A percentile compares a stretch with the other conserved stretches of the same genome.
These are phyloP conservation scores for Solanum tacnaense DNA, from an alignment of 257 asterid genomes.

Conservation along the genomic window DNA sequence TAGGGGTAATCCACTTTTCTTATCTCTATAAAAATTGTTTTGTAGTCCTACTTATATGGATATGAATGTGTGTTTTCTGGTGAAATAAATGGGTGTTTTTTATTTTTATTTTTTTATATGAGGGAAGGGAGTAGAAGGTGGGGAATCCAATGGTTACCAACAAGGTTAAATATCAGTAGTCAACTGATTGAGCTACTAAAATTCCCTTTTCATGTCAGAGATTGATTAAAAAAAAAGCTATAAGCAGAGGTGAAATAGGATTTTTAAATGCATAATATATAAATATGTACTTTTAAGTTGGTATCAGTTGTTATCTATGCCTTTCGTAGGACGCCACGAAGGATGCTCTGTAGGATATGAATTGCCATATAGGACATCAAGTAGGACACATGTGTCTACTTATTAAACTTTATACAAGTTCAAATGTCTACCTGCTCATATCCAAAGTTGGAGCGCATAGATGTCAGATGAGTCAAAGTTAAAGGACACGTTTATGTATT, in stretches of 20 bases:
- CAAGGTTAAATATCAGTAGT: neutral
- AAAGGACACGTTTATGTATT: neutral
- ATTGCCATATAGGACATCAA: neutral
- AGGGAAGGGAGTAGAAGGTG: neutral
- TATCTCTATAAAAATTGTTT: neutral
- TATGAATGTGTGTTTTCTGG: neutral
- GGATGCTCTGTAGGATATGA: neutral
- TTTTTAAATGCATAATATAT: too few relatives aligned
- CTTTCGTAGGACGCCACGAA: too few relatives aligned
- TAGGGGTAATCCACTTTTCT: slow-evolving; percentile 27
- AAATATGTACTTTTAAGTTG: too few relatives aligned
- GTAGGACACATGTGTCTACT: neutral
- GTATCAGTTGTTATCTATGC: too few relatives aligned
- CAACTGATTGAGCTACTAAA: neutral
- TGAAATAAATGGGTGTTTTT: neutral
- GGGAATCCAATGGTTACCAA: neutral
- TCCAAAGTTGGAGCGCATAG: too few relatives aligned
- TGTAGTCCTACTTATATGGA: neutral
- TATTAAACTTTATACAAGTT: too few relatives aligned
- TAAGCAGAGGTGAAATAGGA: too few relatives aligned
- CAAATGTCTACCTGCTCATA: fast-evolving
- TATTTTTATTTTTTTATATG: too few relatives aligned
- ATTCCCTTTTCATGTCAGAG: too few relatives aligned
- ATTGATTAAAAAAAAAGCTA: too few relatives aligned
- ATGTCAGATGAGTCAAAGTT: neutral